phyloP scores from a whole-genome alignment of 2,329 filamentous ascomycete species.

The Chaetomiaceae sp. region DNA sequence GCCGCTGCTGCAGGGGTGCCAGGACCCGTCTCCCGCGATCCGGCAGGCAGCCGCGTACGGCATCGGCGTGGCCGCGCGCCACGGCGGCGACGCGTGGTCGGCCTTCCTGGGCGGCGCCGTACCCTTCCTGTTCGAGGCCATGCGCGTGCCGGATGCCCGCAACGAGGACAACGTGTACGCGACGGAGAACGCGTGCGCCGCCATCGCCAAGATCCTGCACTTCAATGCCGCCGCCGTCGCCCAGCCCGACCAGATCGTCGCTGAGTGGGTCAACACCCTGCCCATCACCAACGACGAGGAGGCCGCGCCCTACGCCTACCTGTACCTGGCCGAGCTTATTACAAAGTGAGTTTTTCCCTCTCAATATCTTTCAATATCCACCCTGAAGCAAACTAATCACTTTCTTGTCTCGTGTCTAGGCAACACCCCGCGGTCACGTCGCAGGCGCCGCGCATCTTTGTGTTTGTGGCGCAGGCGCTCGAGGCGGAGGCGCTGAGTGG shows the following conservation, averaged over 20 bases:
- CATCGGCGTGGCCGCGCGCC: conserved; percentile 90
- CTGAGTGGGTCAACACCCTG: conserved; percentile 85
- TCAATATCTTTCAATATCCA: too few species aligned
- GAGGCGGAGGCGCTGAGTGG: conserved; percentile 87
- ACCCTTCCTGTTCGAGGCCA: conserved; percentile 77
- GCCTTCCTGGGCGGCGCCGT: conserved; percentile 78
- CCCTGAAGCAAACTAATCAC: too few species aligned
- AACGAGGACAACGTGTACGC: conserved; percentile 93
- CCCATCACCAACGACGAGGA: conserved; percentile 95
- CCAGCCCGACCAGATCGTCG: conserved; percentile 68
- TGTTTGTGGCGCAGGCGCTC: conserved; percentile 78
- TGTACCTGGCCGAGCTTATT: conserved; percentile 84
- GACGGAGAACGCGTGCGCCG: conserved; percentile 93
- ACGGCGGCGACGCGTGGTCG: conserved; percentile 80
- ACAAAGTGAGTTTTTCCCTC: conserved; percentile 96
- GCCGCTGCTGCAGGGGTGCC: conserved; percentile 79
- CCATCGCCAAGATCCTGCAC: conserved; percentile 93
- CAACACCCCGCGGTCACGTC: conserved; percentile 75
- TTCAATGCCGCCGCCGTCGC: conserved; percentile 74
- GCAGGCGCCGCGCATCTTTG: conserved; percentile 76
- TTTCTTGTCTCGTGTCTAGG: conserved; percentile 40
- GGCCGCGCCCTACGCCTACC: conserved; percentile 91
- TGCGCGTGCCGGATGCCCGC: conserved; percentile 72
- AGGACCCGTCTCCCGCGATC: conserved; percentile 80
- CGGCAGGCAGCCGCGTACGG: conserved; percentile 94